Evolutionary conservation across 73 alveolate species (phyloP).

Genomic region (Paramecium tetraurelia): DNA sequence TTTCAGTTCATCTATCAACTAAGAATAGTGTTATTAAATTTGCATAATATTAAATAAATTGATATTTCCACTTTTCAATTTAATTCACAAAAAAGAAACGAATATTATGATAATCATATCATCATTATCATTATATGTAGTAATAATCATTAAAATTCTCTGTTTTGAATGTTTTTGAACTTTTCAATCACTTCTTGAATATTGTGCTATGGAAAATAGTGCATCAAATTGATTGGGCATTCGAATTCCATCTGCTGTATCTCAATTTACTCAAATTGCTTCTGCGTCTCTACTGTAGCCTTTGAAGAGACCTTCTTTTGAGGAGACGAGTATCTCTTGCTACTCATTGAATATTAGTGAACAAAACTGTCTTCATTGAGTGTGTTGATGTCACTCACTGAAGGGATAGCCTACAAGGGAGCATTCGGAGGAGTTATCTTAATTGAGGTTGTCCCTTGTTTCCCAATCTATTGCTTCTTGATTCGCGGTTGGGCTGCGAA

Average conservation of each 20-base stretch:
- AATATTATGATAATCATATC: background rate
- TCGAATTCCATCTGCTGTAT: background rate
- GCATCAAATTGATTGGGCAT: background rate
- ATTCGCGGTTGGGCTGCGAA: background rate
- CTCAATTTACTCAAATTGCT: background rate
- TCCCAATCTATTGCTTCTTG: background rate
- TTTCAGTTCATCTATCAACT: background rate
- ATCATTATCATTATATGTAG: background rate
- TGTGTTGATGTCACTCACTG: background rate
- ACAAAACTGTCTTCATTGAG: background rate
- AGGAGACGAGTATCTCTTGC: background rate
- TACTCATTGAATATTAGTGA: background rate
- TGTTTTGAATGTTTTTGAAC: background rate
- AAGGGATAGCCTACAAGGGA: background rate
- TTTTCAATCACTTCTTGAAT: background rate
- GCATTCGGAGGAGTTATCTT: background rate
- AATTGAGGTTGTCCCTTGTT: background rate
- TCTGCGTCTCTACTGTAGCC: background rate
- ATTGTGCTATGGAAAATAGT: background rate
- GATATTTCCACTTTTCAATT: background rate
- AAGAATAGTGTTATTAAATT: background rate
- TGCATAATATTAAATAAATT: background rate
- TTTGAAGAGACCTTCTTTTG: background rate
- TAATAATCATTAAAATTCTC: background rate
- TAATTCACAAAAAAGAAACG: background rate